These are phyloP conservation scores for Sporothrix globosa DNA, from an alignment of 2,329 filamentous ascomycete species.

Conservation along the genomic window DNA sequence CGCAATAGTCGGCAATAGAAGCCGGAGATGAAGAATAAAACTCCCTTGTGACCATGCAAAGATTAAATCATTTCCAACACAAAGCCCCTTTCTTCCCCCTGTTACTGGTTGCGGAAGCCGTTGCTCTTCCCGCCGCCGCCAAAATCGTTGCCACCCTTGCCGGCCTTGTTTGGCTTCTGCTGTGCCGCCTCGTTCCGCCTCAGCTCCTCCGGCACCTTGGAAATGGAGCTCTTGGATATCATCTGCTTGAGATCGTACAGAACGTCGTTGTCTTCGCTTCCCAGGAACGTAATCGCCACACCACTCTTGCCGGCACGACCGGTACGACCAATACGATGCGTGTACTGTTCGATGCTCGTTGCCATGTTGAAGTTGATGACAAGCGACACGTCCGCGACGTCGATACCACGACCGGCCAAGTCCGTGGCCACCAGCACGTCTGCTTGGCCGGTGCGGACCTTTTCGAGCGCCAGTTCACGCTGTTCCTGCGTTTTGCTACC, in stretches of 20 bases:
- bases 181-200: slow-evolving; percentile 89
- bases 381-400: slow-evolving; percentile 89
- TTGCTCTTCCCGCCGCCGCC: slow-evolving; percentile 12
- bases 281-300: slow-evolving; percentile 94
- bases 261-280: slow-evolving; percentile 84
- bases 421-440: slow-evolving; percentile 95
- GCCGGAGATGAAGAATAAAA: background rate
- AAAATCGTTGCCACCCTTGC: slow-evolving; percentile 36
- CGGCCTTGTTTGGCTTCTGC: slow-evolving; percentile 62
- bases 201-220: slow-evolving; percentile 87
- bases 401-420: slow-evolving; percentile 94
- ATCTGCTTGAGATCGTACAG: slow-evolving; percentile 97
- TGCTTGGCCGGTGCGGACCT: slow-evolving; percentile 77
- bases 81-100: background rate
- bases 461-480: slow-evolving; percentile 86
- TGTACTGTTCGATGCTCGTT: slow-evolving; percentile 88
- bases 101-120: slow-evolving; percentile 1
- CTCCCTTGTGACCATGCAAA: slow-evolving; percentile 1
- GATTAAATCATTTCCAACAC: background rate
- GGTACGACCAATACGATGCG: slow-evolving; percentile 93
- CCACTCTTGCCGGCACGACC: slow-evolving; percentile 96
- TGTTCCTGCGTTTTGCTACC: slow-evolving; percentile 97
- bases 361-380: slow-evolving; percentile 99
- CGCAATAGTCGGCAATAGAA: background rate
- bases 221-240: slow-evolving; percentile 85